Evolutionary conservation across 1,139 yeast species (phyloP), one percentile per base, ranked within the genome.

Genomic region (Yamadazyma kanchanaburiensis): DNA sequence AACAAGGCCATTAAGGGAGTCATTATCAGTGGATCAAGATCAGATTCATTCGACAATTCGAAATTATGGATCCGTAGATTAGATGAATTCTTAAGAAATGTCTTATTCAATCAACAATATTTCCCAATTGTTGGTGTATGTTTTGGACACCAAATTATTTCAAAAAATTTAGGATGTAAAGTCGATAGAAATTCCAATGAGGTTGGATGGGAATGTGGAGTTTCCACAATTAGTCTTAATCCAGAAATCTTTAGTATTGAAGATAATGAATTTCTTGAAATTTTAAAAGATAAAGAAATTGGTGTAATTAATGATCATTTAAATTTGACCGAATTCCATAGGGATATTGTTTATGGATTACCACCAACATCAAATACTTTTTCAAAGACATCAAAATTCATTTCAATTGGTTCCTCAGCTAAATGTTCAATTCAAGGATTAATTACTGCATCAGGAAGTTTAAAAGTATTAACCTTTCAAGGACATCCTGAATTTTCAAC

Each of bases 401-500:
- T 54, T 26, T 54, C 68, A 39, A 49, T 78, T 42, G 86, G 87
- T 1, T 55, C 70, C 5, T 73, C 81, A 8, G 57, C 61, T 0
- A 63, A 58, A 27, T 80, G 94, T 41, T 49, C 56, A 1, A 58
- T 76, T 21, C 96, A 88, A 49, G 84, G 95, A 27, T 35, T 75
- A 18, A 39, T 68, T 40, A 77, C 73, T 39, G 64, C 59, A 35
- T 58, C 62, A 6, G 65, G 60, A 38, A 59, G 62, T 0, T 26
- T 62, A 13, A 63, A 64, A 30, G 35, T 80, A 4, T 58, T 86
- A 25, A 75, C 94, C 0, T 75, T 86, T 45, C 96, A 88, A 52
- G 96, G 96, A 1, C 96, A 88, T 49, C 96, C 96, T 0, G 96
- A 88, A 51, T 87, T 84, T 46, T 51, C 63, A 16, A 57, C 65